A percentile compares a stretch with the other conserved stretches of the same genome.
Evolutionary conservation across 1,139 yeast genomes (phyloP).

Genomic region (Hanseniaspora sp.): DNA sequence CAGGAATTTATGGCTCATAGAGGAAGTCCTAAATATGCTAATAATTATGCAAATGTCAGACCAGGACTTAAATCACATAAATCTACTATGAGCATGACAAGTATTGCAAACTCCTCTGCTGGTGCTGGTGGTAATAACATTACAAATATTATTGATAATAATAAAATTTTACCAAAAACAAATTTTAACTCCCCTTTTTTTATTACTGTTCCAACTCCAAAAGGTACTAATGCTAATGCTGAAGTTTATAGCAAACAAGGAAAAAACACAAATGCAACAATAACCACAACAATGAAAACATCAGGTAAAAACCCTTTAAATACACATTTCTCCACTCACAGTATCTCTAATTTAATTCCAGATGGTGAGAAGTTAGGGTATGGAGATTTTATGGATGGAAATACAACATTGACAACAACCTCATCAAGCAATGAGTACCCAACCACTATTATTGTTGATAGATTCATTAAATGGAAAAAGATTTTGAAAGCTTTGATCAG

Average conservation of each 20-base stretch:
- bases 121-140: not conserved
- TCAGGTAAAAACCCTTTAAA: not conserved
- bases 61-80: not conserved
- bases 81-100: not conserved
- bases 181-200: slow-evolving; percentile 31
- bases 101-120: not conserved
- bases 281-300: slow-evolving; percentile 8
- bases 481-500: slow-evolving; percentile 50
- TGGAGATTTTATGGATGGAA: slow-evolving; percentile 5
- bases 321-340: not conserved
- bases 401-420: slow-evolving; percentile 17
- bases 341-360: not conserved
- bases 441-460: slow-evolving; percentile 34
- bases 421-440: slow-evolving; percentile 27
- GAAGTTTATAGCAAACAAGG: slow-evolving; percentile 1
- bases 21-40: not conserved
- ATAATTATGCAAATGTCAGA: not conserved
- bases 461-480: slow-evolving; percentile 63
- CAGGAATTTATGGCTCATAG: not conserved
- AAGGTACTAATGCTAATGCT: slow-evolving; percentile 17
- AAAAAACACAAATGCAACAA: slow-evolving; percentile 1
- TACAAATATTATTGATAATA: slow-evolving; percentile 17
- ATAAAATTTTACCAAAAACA: slow-evolving; percentile 28
- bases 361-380: not conserved
- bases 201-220: slow-evolving; percentile 31